A percentile compares a stretch with the other conserved stretches of the same genome.
Conservation (phyloP, 352 stramenopile genomes). For the Aphanomyces invadans region DNA sequence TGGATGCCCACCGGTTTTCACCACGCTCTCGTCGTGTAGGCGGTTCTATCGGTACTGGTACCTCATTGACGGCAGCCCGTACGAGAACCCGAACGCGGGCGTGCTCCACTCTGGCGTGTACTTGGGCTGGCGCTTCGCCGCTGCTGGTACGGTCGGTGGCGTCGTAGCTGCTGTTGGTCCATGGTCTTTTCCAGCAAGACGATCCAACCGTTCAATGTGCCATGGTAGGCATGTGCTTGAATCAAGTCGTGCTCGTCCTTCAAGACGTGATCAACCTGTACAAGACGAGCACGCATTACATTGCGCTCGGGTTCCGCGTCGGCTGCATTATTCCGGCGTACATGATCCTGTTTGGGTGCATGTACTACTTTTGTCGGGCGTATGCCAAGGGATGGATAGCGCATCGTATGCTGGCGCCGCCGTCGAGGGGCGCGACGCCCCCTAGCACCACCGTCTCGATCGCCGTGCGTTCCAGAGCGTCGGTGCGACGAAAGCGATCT, state of each 20-base stretch:
- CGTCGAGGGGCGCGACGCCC: neutral
- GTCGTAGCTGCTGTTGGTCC: too few relatives aligned
- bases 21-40: neutral
- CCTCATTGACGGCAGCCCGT: slow-evolving; percentile 71
- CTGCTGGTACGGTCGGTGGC: slow-evolving; percentile 21
- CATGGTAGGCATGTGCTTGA: slow-evolving; percentile 56
- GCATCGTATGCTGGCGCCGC: neutral
- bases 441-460: neutral
- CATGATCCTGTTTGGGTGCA: slow-evolving; percentile 34
- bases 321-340: slow-evolving; percentile 64
- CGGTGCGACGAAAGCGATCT: neutral
- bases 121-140: slow-evolving; percentile 55
- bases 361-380: slow-evolving; percentile 62
- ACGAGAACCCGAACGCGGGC: slow-evolving; percentile 75
- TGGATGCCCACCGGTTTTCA: too few relatives aligned
- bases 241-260: slow-evolving; percentile 62
- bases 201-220: too few relatives aligned
- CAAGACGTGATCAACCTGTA: slow-evolving; percentile 52
- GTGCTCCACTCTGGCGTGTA: slow-evolving; percentile 63
- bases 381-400: slow-evolving; percentile 32
- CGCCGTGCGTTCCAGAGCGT: slow-evolving; percentile 2
- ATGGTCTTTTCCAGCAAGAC: too few relatives aligned
- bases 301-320: slow-evolving; percentile 51
- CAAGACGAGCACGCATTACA: slow-evolving; percentile 22
- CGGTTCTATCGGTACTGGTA: slow-evolving; percentile 78